Conservation (phyloP, 495 filamentous ascomycete species). For the Cercophora sp. region DNA sequence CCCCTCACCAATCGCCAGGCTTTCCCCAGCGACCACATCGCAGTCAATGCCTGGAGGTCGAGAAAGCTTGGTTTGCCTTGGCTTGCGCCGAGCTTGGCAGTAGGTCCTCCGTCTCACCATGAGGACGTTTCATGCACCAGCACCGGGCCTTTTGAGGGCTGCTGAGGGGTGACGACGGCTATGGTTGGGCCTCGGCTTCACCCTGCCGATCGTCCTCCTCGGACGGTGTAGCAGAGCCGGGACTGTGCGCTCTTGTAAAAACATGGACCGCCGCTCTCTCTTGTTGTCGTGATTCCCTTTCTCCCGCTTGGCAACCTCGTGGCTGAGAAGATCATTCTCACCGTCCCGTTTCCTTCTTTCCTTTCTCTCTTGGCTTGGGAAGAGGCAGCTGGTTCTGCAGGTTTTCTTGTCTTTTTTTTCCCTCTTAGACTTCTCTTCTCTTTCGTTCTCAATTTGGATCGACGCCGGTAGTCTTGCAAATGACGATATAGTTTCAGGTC, state of each 20-base stretch:
- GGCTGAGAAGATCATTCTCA: background rate
- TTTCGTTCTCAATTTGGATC: background rate
- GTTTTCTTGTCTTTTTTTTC: background rate
- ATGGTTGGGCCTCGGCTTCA: background rate
- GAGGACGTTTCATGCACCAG: slow-evolving; percentile 9
- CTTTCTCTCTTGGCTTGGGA: background rate
- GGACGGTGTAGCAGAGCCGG: background rate
- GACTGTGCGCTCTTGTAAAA: slow-evolving; percentile 5
- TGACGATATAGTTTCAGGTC: background rate
- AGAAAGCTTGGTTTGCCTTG: background rate
- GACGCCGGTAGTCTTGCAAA: background rate
- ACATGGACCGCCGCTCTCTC: background rate
- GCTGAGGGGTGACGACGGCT: too few relatives aligned
- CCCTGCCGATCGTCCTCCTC: slow-evolving; percentile 9
- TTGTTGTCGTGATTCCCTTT: background rate
- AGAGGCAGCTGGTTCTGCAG: slow-evolving; percentile 11
- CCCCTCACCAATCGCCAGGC: background rate
- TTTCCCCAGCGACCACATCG: background rate
- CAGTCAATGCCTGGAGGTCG: too few relatives aligned
- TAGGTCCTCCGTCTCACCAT: slow-evolving; percentile 3
- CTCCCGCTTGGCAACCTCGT: slow-evolving; percentile 3
- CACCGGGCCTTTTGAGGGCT: background rate
- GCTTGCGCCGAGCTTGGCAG: background rate
- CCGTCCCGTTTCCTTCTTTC: slow-evolving; percentile 5
- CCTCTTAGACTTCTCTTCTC: background rate